Percentiles rank a stretch among this genome's conserved stretches.
These are phyloP conservation scores for Colletotrichum sp. DNA, from an alignment of 2,329 filamentous ascomycete genomes.

Conservation along the genomic window DNA sequence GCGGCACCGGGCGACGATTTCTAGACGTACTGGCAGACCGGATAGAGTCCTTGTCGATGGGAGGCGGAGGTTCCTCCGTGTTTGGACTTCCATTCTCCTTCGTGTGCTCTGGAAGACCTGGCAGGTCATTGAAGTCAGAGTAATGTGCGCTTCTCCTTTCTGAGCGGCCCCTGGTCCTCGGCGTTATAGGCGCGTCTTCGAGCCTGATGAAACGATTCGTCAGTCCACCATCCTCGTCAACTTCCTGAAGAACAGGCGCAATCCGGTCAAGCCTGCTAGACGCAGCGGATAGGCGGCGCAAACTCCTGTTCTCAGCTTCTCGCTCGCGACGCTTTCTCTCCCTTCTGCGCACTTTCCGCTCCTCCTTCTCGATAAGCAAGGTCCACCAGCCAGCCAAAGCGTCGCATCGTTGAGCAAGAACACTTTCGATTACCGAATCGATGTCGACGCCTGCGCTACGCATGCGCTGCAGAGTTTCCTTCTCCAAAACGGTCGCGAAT, in stretches of 20 bases:
- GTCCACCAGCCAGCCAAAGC: slow-evolving; percentile 96
- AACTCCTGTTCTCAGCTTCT: slow-evolving; percentile 79
- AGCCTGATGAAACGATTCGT: slow-evolving; percentile 47
- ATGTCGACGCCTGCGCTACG: slow-evolving; percentile 92
- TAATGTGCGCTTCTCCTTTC: slow-evolving; percentile 76
- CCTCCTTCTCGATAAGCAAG: slow-evolving; percentile 90
- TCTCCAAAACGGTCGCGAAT: slow-evolving; percentile 86
- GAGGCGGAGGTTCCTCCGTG: slow-evolving; percentile 64
- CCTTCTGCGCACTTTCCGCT: slow-evolving; percentile 79
- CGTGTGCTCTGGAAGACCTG: slow-evolving; percentile 71
- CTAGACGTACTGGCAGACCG: slow-evolving; percentile 80
- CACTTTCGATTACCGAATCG: slow-evolving; percentile 92
- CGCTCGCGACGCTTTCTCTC: slow-evolving; percentile 86
- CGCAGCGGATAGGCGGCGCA: slow-evolving; percentile 84
- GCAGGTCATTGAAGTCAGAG: slow-evolving; percentile 73
- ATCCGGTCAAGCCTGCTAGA: slow-evolving; percentile 86
- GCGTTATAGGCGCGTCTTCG: slow-evolving; percentile 50
- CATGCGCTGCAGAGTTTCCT: slow-evolving; percentile 91
- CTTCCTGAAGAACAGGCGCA: slow-evolving; percentile 77
- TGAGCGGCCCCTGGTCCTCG: slow-evolving; percentile 76
- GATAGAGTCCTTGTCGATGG: slow-evolving; percentile 79
- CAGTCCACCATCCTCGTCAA: slow-evolving; percentile 75
- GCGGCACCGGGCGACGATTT: slow-evolving; percentile 76
- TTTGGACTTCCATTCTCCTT: slow-evolving; percentile 49
- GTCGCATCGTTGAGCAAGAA: slow-evolving; percentile 88